phyloP scores from a whole-genome alignment of 192 early-diverging fungal genomes.

The Linnemannia hyalina region DNA sequence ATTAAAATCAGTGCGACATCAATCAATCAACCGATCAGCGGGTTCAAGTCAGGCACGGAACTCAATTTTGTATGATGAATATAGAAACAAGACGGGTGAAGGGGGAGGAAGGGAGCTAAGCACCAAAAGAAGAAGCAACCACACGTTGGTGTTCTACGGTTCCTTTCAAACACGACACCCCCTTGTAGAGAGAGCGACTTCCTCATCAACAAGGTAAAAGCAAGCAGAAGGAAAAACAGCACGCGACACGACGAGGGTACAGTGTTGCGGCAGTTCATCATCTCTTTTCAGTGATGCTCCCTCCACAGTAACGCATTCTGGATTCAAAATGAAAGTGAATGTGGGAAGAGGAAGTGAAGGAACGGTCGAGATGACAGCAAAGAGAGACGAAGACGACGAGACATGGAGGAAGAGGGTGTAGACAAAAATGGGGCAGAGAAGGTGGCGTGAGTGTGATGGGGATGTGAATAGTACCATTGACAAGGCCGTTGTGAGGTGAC shows the following conservation, averaged over 20 bases:
- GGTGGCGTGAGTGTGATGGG: too few relatives aligned
- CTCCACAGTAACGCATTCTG: not conserved
- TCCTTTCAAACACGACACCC: too few relatives aligned
- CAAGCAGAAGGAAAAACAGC: too few relatives aligned
- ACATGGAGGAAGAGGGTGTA: not conserved
- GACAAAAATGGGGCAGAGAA: not conserved
- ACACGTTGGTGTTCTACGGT: not conserved
- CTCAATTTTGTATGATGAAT: not conserved
- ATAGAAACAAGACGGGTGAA: not conserved
- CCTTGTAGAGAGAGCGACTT: too few relatives aligned
- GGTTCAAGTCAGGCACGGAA: not conserved
- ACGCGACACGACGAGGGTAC: not conserved
- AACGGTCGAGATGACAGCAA: not conserved
- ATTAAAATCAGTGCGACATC: not conserved
- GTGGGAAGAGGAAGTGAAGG: not conserved
- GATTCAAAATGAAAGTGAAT: not conserved
- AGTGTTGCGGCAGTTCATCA: not conserved
- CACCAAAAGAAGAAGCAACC: too few relatives aligned
- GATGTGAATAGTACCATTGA: slow-evolving; percentile 9
- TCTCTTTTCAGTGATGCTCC: not conserved
- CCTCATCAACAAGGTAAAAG: too few relatives aligned
- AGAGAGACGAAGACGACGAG: not conserved
- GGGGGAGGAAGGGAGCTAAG: too few relatives aligned
- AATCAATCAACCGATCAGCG: not conserved
- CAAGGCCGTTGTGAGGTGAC: not conserved